Conservation (phyloP, 176 grass and related monocot genomes). For the Neostapfia colusana region DNA sequence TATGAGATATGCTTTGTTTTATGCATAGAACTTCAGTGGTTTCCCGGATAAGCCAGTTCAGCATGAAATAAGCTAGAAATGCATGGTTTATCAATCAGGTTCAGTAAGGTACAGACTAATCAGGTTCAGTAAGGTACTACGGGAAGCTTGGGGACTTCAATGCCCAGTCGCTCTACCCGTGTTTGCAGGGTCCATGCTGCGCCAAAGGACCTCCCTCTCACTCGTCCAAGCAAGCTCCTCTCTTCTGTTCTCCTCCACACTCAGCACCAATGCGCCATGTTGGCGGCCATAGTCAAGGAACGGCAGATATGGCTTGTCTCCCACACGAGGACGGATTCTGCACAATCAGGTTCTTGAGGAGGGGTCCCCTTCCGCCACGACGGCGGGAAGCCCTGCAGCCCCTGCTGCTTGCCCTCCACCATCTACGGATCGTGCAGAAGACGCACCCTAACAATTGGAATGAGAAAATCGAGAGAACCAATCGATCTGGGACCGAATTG, state of each 20-base stretch:
- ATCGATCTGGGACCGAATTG: not conserved
- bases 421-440: not conserved
- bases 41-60: constrained; percentile 19
- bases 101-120: constrained; percentile 14
- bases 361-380: not conserved
- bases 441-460: not conserved
- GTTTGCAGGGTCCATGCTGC: no score
- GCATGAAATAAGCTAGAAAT: not conserved
- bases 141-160: no score
- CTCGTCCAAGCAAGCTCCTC: no score
- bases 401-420: not conserved
- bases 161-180: no score
- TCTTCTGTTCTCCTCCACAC: no score
- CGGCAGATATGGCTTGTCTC: no score
- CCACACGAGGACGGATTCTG: no score
- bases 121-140: no score
- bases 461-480: not conserved
- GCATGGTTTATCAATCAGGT: not conserved
- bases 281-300: no score
- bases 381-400: not conserved
- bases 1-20: not conserved
- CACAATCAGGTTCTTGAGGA: not conserved
- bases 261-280: no score
- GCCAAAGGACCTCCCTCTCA: no score
- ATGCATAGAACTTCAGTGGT: not conserved